phyloP scores from a whole-genome alignment of 805 yeast species.

The Candida coleopterorum region DNA sequence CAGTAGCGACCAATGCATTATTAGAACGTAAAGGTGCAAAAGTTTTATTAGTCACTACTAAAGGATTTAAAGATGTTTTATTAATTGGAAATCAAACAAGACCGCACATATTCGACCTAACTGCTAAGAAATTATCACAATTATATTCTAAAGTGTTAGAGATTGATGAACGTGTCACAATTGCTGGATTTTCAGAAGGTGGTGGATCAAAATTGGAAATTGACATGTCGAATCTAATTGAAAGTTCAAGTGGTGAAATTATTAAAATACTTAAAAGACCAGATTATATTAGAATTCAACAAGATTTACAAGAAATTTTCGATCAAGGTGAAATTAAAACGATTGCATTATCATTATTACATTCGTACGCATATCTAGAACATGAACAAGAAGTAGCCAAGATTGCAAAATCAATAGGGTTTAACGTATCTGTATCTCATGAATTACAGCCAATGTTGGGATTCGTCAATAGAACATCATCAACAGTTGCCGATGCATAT shows the following conservation, averaged over 20 bases:
- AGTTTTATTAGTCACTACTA: slow-evolving; percentile 81
- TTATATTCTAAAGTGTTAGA: slow-evolving; percentile 76
- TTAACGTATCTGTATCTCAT: slow-evolving; percentile 36
- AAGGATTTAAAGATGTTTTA: slow-evolving; percentile 81
- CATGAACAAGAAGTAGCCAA: slow-evolving; percentile 33
- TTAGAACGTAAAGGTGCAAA: slow-evolving; percentile 88
- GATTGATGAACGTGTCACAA: slow-evolving; percentile 84
- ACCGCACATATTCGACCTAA: slow-evolving; percentile 82
- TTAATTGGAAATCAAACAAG: slow-evolving; percentile 88
- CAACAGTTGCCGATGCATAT: slow-evolving; percentile 43
- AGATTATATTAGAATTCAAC: slow-evolving; percentile 19
- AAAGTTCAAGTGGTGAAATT: slow-evolving; percentile 32
- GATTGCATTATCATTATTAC: slow-evolving; percentile 36
- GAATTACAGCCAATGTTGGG: slow-evolving; percentile 42
- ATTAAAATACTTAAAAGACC: slow-evolving; percentile 29
- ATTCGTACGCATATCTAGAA: slow-evolving; percentile 37
- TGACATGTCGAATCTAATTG: slow-evolving; percentile 27
- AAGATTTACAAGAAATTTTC: slow-evolving; percentile 22
- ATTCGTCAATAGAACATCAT: slow-evolving; percentile 36
- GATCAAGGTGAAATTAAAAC: slow-evolving; percentile 20
- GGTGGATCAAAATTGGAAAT: slow-evolving; percentile 35
- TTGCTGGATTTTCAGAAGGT: slow-evolving; percentile 71
- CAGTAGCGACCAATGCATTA: slow-evolving; percentile 93
- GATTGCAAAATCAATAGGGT: slow-evolving; percentile 34
- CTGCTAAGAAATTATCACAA: slow-evolving; percentile 65